Conservation (phyloP, 306 rosid species). For the Corylus americana region DNA sequence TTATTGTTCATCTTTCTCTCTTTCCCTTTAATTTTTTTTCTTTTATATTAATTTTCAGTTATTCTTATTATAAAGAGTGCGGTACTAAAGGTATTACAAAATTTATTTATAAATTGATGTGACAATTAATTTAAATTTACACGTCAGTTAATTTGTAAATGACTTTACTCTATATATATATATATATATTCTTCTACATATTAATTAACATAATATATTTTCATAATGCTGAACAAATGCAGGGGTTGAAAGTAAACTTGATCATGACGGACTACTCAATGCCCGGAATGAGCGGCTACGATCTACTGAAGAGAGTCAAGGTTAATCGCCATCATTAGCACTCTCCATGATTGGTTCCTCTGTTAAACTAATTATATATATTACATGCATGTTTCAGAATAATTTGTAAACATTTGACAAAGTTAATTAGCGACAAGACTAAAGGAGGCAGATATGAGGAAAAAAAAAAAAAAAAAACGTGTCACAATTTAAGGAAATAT, state of each 20-base stretch:
- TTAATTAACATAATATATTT: neutral
- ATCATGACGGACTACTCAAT: conserved; percentile 99
- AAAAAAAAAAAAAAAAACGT: too few species aligned
- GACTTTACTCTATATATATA: too few species aligned
- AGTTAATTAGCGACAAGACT: neutral
- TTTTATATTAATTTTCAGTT: neutral
- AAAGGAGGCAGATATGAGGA: neutral
- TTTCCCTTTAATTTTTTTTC: neutral
- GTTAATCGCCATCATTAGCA: conserved; percentile 38
- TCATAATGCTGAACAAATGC: conserved; percentile 25
- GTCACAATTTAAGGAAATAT: neutral
- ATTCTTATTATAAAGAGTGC: neutral
- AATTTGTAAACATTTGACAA: neutral
- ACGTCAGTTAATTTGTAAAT: too few species aligned
- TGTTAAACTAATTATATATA: neutral
- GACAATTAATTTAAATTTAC: too few species aligned
- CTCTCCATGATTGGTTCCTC: conserved; percentile 19
- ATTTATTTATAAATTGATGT: too few species aligned
- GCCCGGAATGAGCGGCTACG: conserved; percentile 99
- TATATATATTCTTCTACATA: neutral
- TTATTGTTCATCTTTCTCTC: neutral
- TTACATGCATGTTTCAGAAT: neutral
- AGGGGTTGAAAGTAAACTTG: conserved; percentile 87
- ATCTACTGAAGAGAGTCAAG: conserved; percentile 91
- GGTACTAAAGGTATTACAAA: too few species aligned